A percentile compares a stretch with the other conserved stretches of the same genome.
Conservation (phyloP, 805 yeast species). For the Kodamaea hsintzibuensis region DNA sequence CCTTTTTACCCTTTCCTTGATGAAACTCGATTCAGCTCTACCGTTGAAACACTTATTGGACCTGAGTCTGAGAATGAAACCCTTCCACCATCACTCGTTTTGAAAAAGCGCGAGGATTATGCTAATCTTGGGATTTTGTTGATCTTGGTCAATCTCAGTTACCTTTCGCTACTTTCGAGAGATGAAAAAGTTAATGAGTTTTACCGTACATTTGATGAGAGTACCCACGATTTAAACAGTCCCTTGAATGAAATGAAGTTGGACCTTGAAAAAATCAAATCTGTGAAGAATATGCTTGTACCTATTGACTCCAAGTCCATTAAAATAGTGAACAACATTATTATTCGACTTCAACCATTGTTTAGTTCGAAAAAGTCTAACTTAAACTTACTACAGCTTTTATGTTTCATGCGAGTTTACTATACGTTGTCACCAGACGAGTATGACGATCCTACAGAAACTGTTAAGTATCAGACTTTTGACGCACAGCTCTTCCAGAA, state of each 20-base stretch:
- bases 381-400: slow-evolving; percentile 9
- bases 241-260: background rate
- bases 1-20: slow-evolving; percentile 20
- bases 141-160: slow-evolving; percentile 53
- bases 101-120: slow-evolving; percentile 43
- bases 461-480: background rate
- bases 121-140: slow-evolving; percentile 53
- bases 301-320: slow-evolving; percentile 19
- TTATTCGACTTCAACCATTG: slow-evolving; percentile 16
- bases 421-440: slow-evolving; percentile 9
- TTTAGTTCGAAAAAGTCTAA: slow-evolving; percentile 1
- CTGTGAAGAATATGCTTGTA: slow-evolving; percentile 15
- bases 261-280: slow-evolving; percentile 1
- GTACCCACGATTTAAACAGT: background rate
- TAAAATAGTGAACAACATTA: slow-evolving; percentile 16
- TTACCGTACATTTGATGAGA: slow-evolving; percentile 4
- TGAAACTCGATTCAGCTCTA: slow-evolving; percentile 8
- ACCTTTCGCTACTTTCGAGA: slow-evolving; percentile 45
- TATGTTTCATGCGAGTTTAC: slow-evolving; percentile 7
- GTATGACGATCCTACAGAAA: slow-evolving; percentile 11
- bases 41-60: slow-evolving; percentile 16
- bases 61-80: slow-evolving; percentile 1
- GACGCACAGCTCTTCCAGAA: slow-evolving; percentile 25
- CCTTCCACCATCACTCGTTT: slow-evolving; percentile 17
- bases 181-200: slow-evolving; percentile 15